Evolutionary conservation across 1,284 basidiomycete genomes (phyloP).

Genomic region (Kalmanozyma brasiliensis): DNA sequence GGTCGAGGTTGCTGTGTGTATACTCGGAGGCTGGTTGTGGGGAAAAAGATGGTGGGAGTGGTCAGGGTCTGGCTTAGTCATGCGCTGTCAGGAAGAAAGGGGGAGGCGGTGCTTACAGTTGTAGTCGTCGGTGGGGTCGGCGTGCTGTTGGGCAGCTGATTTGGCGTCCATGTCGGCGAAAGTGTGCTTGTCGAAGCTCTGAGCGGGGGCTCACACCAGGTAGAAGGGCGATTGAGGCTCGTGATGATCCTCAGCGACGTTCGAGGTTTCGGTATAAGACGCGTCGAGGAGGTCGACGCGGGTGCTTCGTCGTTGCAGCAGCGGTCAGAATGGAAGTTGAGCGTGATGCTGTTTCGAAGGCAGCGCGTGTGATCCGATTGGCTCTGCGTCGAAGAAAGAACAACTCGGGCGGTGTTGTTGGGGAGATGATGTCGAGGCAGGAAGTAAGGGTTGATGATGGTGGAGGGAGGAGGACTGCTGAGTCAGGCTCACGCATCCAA

Average conservation of each 20-base stretch:
- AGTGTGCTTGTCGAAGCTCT: no score
- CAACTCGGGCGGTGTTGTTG: no score
- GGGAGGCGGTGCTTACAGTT: slow-evolving; percentile 29
- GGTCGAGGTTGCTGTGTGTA: slow-evolving; percentile 40
- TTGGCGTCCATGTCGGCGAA: slow-evolving; percentile 17
- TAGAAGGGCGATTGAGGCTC: no score
- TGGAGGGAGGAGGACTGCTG: slow-evolving; percentile 22
- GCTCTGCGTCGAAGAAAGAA: no score
- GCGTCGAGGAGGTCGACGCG: neutral
- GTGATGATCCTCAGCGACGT: no score
- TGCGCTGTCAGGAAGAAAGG: slow-evolving; percentile 9
- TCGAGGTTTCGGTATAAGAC: neutral
- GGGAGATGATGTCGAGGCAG: neutral
- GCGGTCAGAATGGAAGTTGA: no score
- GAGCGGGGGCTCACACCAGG: no score
- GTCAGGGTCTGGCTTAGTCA: slow-evolving; percentile 24
- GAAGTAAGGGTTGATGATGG: neutral
- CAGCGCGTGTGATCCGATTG: no score
- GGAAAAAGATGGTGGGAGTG: neutral
- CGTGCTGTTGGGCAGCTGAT: slow-evolving; percentile 15
- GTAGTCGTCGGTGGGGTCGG: slow-evolving; percentile 23
- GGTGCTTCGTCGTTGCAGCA: no score
- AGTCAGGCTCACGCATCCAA: slow-evolving; percentile 43
- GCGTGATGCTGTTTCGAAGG: no score
- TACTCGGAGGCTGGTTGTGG: slow-evolving; percentile 45